Base-by-base conservation (phyloP, 306 rosid genomes). In the Trichosanthes cucumerina region DNA sequence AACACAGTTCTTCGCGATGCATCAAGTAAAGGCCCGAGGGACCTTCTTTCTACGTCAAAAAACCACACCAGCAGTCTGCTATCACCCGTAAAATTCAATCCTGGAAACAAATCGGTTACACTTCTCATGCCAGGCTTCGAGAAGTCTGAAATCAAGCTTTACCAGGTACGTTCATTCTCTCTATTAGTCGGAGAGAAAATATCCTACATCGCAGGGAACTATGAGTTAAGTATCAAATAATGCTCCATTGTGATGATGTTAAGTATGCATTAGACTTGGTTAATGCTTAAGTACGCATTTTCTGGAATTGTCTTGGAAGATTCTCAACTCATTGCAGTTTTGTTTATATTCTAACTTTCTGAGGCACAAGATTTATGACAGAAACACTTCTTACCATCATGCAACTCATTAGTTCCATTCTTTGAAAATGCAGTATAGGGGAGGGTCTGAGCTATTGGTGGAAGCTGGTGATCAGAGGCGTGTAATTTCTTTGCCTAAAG, bases 401-500 rank as follows among this genome's bases (percentile, higher is more conserved):
- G 59, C 43, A 26, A 72, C 28, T 52, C 44, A 28, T 53, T 41
- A 41, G 31, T 53, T 28, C 34, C n/a, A 10, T 47, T 26, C 13
- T 71, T 63, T 77, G 65, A 63, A 69, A 78, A 63, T 89, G 87
- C 92, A 92, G 98, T 89, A 85, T 81, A 87, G 97, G 72, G 98
- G 97, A 86, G 96, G 98, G 80, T 89, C 96, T 14, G 98, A 95
- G 88, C 85, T 95, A 44, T 81, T 95, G 85, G 97, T 95, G 78
- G 98, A 95, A 90, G 98, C 98, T 2, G 98, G 98, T 9, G 98
- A 95, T 82, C 97, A 95, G 84, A 91, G 97, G 71, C 97, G 98
- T 3, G 96, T 85, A 78, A 95, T 95, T 81, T 80, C 77, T 73
- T 79, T 95, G 91, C 97, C 98, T 66, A 80, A 85, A 26, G 78